Evolutionary conservation across 805 yeast genomes (phyloP).

Genomic region (Teunomyces barrocoloradensis): DNA sequence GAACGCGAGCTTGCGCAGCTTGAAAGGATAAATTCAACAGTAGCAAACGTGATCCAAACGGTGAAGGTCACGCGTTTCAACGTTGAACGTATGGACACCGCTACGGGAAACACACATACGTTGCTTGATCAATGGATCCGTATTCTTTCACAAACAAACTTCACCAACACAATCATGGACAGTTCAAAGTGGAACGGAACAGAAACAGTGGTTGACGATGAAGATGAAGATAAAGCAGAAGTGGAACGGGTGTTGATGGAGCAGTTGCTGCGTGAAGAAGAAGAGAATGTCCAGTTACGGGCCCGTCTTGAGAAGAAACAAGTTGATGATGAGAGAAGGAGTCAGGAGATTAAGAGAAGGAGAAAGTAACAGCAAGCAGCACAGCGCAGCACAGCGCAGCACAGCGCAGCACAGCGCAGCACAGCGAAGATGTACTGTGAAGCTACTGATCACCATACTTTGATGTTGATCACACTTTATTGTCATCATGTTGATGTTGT

Average conservation of each 20-base stretch:
- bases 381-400: no score
- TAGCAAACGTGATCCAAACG: conserved; percentile 29
- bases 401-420: no score
- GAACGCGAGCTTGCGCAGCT: conserved; percentile 32
- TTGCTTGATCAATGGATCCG: conserved; percentile 59
- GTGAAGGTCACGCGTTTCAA: conserved; percentile 25
- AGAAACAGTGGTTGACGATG: conserved; percentile 14
- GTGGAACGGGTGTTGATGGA: conserved; percentile 23
- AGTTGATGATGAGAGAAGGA: conserved; percentile 8
- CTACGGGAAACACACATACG: conserved; percentile 47
- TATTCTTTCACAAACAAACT: conserved; percentile 60
- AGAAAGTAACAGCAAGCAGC: conserved; percentile 12
- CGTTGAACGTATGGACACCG: conserved; percentile 32
- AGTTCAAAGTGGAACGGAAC: conserved; percentile 42
- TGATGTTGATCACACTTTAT: no score
- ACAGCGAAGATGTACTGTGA: no score
- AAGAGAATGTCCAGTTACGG: conserved; percentile 24
- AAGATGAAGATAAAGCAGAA: conserved; percentile 15
- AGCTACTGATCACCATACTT: no score
- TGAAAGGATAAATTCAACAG: conserved; percentile 28
- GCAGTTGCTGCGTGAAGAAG: conserved; percentile 23
- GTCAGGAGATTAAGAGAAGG: conserved; percentile 15
- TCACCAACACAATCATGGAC: conserved; percentile 47
- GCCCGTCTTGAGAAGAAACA: conserved; percentile 18
- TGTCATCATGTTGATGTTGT: no score